Base-by-base conservation (phyloP, 2,329 filamentous ascomycete genomes). In the Emmonsia crescens region DNA sequence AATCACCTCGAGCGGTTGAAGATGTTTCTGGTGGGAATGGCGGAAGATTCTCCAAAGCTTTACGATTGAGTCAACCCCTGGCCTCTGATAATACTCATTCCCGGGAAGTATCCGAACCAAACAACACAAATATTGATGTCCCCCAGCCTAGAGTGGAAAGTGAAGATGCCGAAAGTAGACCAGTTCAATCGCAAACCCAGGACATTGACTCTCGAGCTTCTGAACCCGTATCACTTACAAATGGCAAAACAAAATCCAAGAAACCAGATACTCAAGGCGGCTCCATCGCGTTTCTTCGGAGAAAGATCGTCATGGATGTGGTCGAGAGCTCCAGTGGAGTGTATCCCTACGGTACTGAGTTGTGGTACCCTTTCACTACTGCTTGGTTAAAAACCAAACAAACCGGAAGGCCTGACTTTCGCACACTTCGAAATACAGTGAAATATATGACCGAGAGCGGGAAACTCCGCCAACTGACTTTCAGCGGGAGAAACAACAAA, bases 341-440 rank as follows among this genome's bases (percentile, higher is more conserved):
- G 2, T 85, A 81, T 60, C 82, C 83, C 2, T 76, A 80, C 44
- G 78, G 81, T 29, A 75, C 74, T 52, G 82, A 84, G 65, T 75
- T 85, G n/a, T 79, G 77, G 70, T 76, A 79, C 64, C 79, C 83
- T 9, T 85, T 84, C 64, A 72, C 76, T 16, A 78, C 78, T 2
- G 72, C 78, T 19, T 86, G 83, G 83, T 73, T 78, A 59, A 77
- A 75, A 63, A 67, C 72, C 9, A 77, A 76, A 16, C 70, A 75
- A 62, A 70, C 75, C 49, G 75, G 75, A 61, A 76, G 69, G 57
- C 82, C 83, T 0, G 81, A 85, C 64, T 73, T 77, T 42, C 76
- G 78, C 44, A 85, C 83, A 1, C 70, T 86, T 36, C 78, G 76
- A 33, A 75, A 74, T 16, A 73, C 80, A 2, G 71, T 85, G 57